phyloP scores from a whole-genome alignment of 192 early-diverging fungal genomes.

The Coemansia sp. region DNA sequence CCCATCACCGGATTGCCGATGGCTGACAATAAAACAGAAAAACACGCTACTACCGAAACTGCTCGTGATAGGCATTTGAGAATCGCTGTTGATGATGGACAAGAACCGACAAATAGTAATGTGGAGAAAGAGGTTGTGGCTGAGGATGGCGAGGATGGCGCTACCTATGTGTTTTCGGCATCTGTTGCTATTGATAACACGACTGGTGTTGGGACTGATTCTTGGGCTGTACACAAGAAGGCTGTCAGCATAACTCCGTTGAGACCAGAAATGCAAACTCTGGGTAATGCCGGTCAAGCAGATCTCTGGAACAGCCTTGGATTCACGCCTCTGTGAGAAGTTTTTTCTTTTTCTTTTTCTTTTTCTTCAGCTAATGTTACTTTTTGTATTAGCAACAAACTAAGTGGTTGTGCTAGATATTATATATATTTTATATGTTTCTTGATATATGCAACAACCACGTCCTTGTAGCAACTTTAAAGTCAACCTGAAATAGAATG shows the following conservation, averaged over 20 bases:
- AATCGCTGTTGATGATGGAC: slow-evolving; percentile 17
- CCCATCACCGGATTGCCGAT: slow-evolving; percentile 2
- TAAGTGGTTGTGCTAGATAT: no score
- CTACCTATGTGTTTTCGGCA: slow-evolving; percentile 17
- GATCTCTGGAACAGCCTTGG: slow-evolving; percentile 13
- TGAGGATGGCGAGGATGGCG: slow-evolving; percentile 10
- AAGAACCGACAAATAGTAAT: neutral
- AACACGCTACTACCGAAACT: no score
- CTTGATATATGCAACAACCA: slow-evolving; percentile 1
- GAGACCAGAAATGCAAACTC: slow-evolving; percentile 13
- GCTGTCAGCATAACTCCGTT: slow-evolving; percentile 20
- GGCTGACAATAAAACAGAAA: neutral
- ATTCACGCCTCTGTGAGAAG: slow-evolving; percentile 13
- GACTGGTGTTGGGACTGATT: slow-evolving; percentile 9
- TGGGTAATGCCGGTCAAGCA: slow-evolving; percentile 6
- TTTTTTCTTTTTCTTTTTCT: no score
- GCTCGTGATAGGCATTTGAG: slow-evolving; percentile 6
- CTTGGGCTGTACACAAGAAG: slow-evolving; percentile 15
- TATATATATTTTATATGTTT: neutral
- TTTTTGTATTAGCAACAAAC: no score
- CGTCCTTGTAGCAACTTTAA: no score
- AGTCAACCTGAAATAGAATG: no score
- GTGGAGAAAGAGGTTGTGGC: neutral
- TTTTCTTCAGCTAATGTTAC: no score
- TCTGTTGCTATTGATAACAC: neutral